phyloP scores from a whole-genome alignment of 1,139 yeast genomes.

The Protomyces pachydermus region DNA sequence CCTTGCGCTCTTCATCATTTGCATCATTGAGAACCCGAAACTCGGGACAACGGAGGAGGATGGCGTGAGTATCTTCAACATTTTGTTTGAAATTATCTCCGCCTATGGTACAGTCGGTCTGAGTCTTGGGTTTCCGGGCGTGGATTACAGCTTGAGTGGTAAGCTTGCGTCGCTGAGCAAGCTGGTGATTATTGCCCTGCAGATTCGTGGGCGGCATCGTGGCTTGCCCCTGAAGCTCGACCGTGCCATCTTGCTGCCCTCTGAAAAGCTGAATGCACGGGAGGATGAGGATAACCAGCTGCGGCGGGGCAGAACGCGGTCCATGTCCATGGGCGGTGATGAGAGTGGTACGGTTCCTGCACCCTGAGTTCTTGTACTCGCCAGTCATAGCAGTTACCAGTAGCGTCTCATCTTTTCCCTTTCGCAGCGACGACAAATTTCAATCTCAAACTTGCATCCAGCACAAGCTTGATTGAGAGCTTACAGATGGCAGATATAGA shows the following conservation, averaged over 20 bases:
- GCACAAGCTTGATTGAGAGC: too few species aligned
- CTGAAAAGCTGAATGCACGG: constrained; percentile 50
- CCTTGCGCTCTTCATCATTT: constrained; percentile 71
- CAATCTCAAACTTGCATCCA: too few species aligned
- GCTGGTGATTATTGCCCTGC: constrained; percentile 76
- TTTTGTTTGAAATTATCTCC: constrained; percentile 81
- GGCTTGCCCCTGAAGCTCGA: constrained; percentile 92
- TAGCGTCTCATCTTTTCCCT: neutral
- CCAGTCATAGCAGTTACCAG: neutral
- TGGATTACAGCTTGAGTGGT: constrained; percentile 64
- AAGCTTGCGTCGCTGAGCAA: constrained; percentile 71
- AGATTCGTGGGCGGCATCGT: constrained; percentile 94
- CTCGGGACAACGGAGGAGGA: constrained; percentile 36
- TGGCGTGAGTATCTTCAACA: constrained; percentile 59
- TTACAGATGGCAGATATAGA: neutral
- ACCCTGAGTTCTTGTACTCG: neutral
- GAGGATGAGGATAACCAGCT: neutral
- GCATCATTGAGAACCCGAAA: constrained; percentile 24
- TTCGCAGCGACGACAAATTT: neutral
- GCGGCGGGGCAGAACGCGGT: neutral
- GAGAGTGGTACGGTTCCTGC: neutral
- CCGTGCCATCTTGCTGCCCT: constrained; percentile 86
- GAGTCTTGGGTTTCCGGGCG: constrained; percentile 48
- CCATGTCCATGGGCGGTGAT: neutral
- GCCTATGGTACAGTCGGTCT: constrained; percentile 52